Percentiles rank a stretch among this genome's conserved stretches.
These are phyloP conservation scores for Ustilago xerochloae DNA, from an alignment of 1,284 basidiomycete genomes.

Conservation along the genomic window DNA sequence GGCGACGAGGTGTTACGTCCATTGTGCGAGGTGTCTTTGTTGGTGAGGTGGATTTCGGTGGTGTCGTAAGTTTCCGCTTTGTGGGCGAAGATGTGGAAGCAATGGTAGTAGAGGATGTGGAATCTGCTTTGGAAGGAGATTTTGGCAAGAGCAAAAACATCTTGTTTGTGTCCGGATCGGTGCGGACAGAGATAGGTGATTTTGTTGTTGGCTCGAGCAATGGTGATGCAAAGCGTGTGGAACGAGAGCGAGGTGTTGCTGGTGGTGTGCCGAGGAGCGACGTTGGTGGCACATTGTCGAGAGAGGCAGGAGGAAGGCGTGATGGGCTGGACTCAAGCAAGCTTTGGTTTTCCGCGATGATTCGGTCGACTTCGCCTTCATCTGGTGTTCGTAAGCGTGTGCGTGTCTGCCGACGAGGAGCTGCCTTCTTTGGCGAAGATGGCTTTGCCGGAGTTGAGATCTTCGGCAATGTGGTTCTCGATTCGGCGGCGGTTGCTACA, in stretches of 20 bases:
- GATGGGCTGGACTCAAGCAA: slow-evolving; percentile 10
- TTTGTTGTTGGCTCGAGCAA: slow-evolving; percentile 44
- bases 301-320: background rate
- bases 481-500: background rate
- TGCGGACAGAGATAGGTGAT: slow-evolving; percentile 51
- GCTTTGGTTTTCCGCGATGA: slow-evolving; percentile 29
- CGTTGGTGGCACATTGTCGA: background rate
- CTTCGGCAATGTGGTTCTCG: background rate
- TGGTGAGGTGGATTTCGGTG: slow-evolving; percentile 29
- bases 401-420: slow-evolving; percentile 16
- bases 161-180: slow-evolving; percentile 54
- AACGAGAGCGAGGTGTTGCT: slow-evolving; percentile 9
- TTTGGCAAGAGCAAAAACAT: slow-evolving; percentile 38
- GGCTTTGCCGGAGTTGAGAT: background rate
- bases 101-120: background rate
- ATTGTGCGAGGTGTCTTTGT: slow-evolving; percentile 33
- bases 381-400: slow-evolving; percentile 32
- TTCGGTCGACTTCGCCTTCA: slow-evolving; percentile 41
- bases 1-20: slow-evolving; percentile 13
- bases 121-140: slow-evolving; percentile 6
- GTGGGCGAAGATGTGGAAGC: slow-evolving; percentile 11
- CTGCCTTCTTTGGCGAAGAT: slow-evolving; percentile 16
- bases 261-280: slow-evolving; percentile 41
- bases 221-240: slow-evolving; percentile 8
- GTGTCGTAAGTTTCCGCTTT: slow-evolving; percentile 32